Conservation (phyloP, 2,329 filamentous ascomycete species). For the Esteya vermicola region DNA sequence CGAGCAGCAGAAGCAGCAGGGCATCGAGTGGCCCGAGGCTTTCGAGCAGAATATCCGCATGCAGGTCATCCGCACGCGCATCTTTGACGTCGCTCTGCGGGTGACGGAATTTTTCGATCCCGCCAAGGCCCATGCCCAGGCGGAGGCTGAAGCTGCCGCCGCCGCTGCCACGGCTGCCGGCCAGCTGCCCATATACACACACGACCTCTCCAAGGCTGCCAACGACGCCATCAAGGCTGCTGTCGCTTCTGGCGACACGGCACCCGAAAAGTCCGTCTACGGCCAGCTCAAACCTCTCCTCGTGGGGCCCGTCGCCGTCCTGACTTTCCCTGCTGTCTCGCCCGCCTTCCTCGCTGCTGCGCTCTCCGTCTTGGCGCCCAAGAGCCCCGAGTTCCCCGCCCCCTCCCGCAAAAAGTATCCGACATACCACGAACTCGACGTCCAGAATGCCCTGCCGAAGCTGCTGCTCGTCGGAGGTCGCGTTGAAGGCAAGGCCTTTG, state of each 20-base stretch:
- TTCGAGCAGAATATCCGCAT: slow-evolving; percentile 54
- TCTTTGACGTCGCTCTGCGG: slow-evolving; percentile 73
- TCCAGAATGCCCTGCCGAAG: slow-evolving; percentile 76
- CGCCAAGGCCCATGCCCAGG: no score
- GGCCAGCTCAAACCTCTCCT: slow-evolving; percentile 60
- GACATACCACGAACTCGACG: slow-evolving; percentile 63
- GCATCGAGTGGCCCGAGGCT: slow-evolving; percentile 19
- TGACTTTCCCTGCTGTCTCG: slow-evolving; percentile 71
- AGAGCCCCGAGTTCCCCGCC: slow-evolving; percentile 57
- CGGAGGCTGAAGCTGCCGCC: slow-evolving; percentile 15
- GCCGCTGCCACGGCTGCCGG: no score
- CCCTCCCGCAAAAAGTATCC: slow-evolving; percentile 65
- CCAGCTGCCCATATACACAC: no score
- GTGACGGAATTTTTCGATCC: slow-evolving; percentile 72
- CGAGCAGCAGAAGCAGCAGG: slow-evolving; percentile 4
- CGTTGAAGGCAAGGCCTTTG: slow-evolving; percentile 74
- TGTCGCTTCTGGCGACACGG: slow-evolving; percentile 12
- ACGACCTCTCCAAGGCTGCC: slow-evolving; percentile 41
- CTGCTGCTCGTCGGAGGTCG: slow-evolving; percentile 74
- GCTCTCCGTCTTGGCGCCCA: slow-evolving; percentile 63
- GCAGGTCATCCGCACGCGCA: slow-evolving; percentile 76
- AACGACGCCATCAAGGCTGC: slow-evolving; percentile 23
- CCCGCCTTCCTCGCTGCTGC: slow-evolving; percentile 74
- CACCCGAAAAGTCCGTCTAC: slow-evolving; percentile 27
- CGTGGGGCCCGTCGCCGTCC: slow-evolving; percentile 63